A percentile compares a stretch with the other conserved stretches of the same genome.
phyloP scores from a whole-genome alignment of 176 grass and related monocot species.

The Pontederia paniculata region DNA sequence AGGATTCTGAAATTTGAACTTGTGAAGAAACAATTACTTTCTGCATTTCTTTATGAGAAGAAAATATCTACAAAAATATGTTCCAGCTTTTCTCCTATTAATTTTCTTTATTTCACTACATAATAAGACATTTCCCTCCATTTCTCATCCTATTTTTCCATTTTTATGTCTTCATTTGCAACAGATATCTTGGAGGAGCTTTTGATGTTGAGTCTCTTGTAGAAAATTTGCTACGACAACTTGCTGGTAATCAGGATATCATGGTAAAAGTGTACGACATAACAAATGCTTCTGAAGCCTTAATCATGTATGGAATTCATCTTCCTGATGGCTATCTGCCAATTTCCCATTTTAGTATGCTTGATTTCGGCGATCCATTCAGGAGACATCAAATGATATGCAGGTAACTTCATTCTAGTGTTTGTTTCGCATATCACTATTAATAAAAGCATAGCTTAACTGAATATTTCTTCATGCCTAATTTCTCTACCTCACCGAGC shows the following conservation, averaged over 20 bases:
- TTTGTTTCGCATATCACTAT: constrained; percentile 8
- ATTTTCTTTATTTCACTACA: too few relatives aligned
- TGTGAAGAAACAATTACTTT: too few relatives aligned
- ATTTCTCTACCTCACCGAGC: constrained; percentile 18
- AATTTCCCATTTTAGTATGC: constrained; percentile 47
- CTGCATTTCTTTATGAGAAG: too few relatives aligned
- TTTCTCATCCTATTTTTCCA: neutral
- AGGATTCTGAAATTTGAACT: too few relatives aligned
- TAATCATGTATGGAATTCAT: constrained; percentile 90
- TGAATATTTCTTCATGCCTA: constrained; percentile 3
- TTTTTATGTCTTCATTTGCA: neutral
- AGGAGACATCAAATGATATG: constrained; percentile 90
- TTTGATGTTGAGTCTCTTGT: constrained; percentile 97
- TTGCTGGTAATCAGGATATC: constrained; percentile 89
- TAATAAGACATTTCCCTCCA: too few relatives aligned
- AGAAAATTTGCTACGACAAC: constrained; percentile 81
- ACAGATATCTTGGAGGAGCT: constrained; percentile 86
- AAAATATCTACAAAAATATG: too few relatives aligned
- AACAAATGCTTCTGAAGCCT: constrained; percentile 63
- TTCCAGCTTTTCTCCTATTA: too few relatives aligned
- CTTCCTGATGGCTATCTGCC: constrained; percentile 46
- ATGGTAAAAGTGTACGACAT: constrained; percentile 96
- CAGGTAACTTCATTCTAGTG: constrained; percentile 38
- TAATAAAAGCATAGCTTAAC: constrained; percentile 7
- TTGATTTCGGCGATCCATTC: constrained; percentile 93